Percentiles rank a stretch among this genome's conserved stretches.
Evolutionary conservation across 2,329 filamentous ascomycete species (phyloP).

Genomic region (Colletotrichum orchidophilum): DNA sequence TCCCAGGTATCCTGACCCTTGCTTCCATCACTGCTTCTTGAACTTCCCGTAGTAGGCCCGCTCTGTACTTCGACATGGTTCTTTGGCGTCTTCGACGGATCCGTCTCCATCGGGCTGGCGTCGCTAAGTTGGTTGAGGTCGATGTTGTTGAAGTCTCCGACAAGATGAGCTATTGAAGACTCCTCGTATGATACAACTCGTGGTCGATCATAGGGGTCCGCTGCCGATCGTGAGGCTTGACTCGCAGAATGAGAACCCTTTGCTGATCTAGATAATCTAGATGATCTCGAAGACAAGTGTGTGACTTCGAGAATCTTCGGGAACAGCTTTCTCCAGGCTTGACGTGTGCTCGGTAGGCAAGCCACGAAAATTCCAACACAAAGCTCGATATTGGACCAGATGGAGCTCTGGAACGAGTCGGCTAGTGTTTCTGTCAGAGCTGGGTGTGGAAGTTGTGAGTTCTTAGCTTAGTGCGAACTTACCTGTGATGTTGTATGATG

Average conservation of each 20-base stretch:
- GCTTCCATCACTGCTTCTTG: neutral
- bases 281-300: neutral
- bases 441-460: rapidly evolving
- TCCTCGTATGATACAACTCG: constrained; percentile 1
- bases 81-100: neutral
- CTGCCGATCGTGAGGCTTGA: neutral
- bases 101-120: neutral
- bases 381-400: constrained; percentile 19
- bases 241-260: constrained; percentile 7
- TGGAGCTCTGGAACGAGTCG: constrained; percentile 6
- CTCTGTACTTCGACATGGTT: neutral
- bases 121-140: constrained; percentile 10
- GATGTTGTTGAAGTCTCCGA: constrained; percentile 15
- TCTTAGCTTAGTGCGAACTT: neutral
- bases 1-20: neutral
- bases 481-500: constrained; percentile 27
- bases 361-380: constrained; percentile 22
- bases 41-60: neutral
- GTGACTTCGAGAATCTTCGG: constrained; percentile 17
- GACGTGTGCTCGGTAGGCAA: constrained; percentile 21
- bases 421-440: neutral
- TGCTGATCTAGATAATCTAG: neutral
- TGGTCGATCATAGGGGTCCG: neutral
- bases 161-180: constrained; percentile 23
- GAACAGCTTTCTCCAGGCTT: constrained; percentile 10